Evolutionary conservation across 257 asterid species (phyloP), one percentile per base, ranked within the genome.

Genomic region (Solanum peruvianum): DNA sequence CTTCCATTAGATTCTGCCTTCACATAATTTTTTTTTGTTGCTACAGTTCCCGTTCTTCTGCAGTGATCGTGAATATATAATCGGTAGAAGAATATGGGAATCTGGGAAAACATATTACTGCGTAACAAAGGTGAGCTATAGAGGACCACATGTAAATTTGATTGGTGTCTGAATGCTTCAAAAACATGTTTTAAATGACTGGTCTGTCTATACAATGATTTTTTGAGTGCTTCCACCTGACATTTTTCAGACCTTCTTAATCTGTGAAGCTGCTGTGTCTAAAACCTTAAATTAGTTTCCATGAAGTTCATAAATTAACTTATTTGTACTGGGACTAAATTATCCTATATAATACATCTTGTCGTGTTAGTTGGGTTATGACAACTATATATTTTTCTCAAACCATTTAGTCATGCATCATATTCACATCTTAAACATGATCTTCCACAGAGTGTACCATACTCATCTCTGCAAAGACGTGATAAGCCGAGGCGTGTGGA

Each of bases 401-500:
- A 47, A 47, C 18, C 27, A 80, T 80, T 27, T 80, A 47, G 44
- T 11, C 11, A 47, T 67, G 6, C 67, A 80, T 47, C 20, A 47
- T 80, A 31, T 81, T 80, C 67, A 81, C 69, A 81, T 81, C 29
- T 31, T 49, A 18, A 49, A 81, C 45, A 29, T 81, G 31, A 81
- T 81, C 44, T 64, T 93, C 90, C 92, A 44, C 41, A 95, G 98
- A 96, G 97, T 44, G 96, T 95, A 60, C 96, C 96, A 60, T 92
- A 93, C 90, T 95, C 94, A 66, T 72, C 91, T 91, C 84, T 97
- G 91, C 93, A 96, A 5, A 93, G 92, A 90, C 93, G 96, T 6
- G 98, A 93, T 92, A 97, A 94, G 88, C 99, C 98, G 67, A 94
- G 98, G 90, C 97, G 97, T 18, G 98, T 97, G 41, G 97, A 93